Conservation (phyloP, 192 early-diverging fungal species). For the Backusella tarrabulga region DNA sequence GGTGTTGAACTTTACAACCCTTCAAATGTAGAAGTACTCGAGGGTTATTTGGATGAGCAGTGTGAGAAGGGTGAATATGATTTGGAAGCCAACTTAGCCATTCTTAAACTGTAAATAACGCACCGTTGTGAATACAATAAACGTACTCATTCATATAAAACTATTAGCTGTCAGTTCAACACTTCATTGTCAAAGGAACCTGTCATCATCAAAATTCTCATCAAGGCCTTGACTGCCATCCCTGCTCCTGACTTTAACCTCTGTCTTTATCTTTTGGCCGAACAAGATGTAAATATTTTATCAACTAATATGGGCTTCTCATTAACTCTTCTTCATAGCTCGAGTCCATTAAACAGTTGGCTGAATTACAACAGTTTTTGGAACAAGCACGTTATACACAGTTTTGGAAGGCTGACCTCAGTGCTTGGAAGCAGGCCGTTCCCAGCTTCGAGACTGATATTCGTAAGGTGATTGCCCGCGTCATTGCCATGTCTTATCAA, state of each 20-base stretch:
- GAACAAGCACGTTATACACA: conserved; percentile 72
- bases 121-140: not conserved
- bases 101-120: conserved; percentile 77
- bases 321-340: not conserved
- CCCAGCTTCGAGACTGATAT: conserved; percentile 72
- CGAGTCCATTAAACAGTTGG: conserved; percentile 56
- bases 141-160: not conserved
- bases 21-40: conserved; percentile 78
- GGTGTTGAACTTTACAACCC: conserved; percentile 92
- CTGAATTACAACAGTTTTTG: conserved; percentile 71
- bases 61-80: conserved; percentile 82
- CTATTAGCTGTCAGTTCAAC: conserved; percentile 85
- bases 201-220: conserved; percentile 73
- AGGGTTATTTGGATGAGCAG: conserved; percentile 80
- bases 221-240: conserved; percentile 80
- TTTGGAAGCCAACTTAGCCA: conserved; percentile 86
- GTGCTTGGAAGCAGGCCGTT: conserved; percentile 59
- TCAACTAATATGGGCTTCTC: not conserved
- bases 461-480: conserved; percentile 70
- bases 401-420: conserved; percentile 73
- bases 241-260: conserved; percentile 90
- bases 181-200: conserved; percentile 68
- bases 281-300: conserved; percentile 51
- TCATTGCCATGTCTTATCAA: conserved; percentile 81
- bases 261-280: conserved; percentile 82